Evolutionary conservation across 129 eudicot species (phyloP).

Genomic region (Kitagawia praeruptora): DNA sequence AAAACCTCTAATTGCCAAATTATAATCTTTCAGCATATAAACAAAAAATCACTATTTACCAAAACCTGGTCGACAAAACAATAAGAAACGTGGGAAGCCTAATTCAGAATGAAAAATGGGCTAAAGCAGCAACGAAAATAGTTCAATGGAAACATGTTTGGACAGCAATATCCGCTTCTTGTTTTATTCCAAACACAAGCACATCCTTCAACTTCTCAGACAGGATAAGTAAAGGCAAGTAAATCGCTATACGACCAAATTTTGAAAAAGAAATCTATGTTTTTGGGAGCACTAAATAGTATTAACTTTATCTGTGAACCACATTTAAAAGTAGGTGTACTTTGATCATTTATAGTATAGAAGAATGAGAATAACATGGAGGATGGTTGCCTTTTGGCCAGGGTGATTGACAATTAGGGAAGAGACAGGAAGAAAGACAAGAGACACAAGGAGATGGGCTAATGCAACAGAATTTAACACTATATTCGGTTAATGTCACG

Average conservation of each 20-base stretch:
- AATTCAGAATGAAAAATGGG: not conserved
- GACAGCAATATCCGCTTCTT: not conserved
- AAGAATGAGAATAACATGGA: not conserved
- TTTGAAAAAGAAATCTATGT: not conserved
- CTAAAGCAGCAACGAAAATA: not conserved
- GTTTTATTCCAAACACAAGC: not conserved
- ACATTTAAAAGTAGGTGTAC: not conserved
- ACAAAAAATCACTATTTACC: not conserved
- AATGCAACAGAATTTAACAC: conserved; percentile 9
- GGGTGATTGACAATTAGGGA: not conserved
- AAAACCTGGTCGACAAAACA: not conserved
- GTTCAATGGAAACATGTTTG: not conserved
- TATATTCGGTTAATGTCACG: conserved; percentile 91
- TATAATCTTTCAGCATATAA: not conserved
- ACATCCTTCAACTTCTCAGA: not conserved
- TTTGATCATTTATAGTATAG: not conserved
- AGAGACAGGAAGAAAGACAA: not conserved
- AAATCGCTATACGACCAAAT: too few species aligned
- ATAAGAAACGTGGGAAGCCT: not conserved
- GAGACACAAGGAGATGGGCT: not conserved
- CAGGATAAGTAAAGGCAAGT: not conserved
- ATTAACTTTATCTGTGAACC: not conserved
- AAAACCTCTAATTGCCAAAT: not conserved
- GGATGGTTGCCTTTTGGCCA: not conserved
- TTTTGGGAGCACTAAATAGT: not conserved